phyloP scores from a whole-genome alignment of 208 protist species.

The Acanthamoeba sp. region DNA sequence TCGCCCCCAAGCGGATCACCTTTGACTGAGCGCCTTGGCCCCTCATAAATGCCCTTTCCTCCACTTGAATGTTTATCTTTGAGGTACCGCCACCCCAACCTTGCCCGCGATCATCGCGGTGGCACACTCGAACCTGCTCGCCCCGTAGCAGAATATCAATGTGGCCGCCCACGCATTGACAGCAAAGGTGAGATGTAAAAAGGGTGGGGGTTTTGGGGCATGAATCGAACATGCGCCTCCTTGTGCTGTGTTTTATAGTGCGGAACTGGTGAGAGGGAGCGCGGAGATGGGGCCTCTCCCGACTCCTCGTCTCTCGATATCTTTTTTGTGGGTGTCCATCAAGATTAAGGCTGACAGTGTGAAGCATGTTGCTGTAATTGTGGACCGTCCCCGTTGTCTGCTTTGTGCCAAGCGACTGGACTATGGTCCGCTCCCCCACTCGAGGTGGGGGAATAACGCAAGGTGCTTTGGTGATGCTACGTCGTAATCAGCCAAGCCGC shows the following conservation, averaged over 20 bases:
- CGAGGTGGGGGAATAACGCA: no score
- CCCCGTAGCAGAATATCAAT: neutral
- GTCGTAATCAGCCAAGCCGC: neutral
- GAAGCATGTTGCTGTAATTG: neutral
- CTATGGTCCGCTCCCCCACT: no score
- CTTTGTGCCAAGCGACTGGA: neutral
- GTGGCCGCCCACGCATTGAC: no score
- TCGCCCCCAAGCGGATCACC: conserved; percentile 64
- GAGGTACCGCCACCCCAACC: no score
- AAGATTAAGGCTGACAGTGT: neutral
- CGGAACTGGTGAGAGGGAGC: neutral
- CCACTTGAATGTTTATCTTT: no score
- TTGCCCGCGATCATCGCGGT: no score
- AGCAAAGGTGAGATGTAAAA: no score
- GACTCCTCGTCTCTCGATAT: neutral
- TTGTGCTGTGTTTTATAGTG: neutral
- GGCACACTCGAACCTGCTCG: no score
- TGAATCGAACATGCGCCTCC: conserved; percentile 37
- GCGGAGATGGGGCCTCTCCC: neutral
- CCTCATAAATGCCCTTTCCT: no score
- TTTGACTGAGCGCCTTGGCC: conserved; percentile 51
- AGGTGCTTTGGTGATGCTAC: no score
- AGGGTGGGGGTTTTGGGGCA: conserved; percentile 18
- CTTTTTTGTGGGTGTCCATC: neutral
- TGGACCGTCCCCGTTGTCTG: neutral